Evolutionary conservation across 495 filamentous ascomycete species (phyloP).

Genomic region (Penicillium riverlandense): DNA sequence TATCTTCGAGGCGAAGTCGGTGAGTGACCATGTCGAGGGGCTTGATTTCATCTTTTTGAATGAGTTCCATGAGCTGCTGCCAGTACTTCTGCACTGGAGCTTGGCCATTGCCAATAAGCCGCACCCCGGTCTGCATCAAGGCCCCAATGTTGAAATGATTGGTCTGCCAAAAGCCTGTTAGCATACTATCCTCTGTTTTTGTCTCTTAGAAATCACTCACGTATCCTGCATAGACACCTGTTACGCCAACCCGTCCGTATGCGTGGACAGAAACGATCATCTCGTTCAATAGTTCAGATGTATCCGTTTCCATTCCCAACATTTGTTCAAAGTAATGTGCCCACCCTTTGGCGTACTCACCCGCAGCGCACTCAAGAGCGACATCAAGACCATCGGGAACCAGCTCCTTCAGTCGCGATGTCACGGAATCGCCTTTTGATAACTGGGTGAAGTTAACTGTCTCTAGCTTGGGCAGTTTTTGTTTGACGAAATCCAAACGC

Average conservation of each 20-base stretch:
- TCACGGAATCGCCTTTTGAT: constrained; percentile 51
- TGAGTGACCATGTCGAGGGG: constrained; percentile 76
- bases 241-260: constrained; percentile 71
- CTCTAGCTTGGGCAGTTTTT: constrained; percentile 57
- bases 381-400: constrained; percentile 65
- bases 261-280: constrained; percentile 72
- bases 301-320: constrained; percentile 76
- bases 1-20: constrained; percentile 65
- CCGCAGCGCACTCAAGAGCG: constrained; percentile 76
- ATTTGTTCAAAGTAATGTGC: constrained; percentile 68
- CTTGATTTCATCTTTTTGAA: constrained; percentile 64
- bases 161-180: constrained; percentile 35
- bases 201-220: constrained; percentile 33
- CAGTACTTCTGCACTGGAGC: constrained; percentile 81
- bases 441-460: constrained; percentile 50
- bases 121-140: constrained; percentile 81
- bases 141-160: constrained; percentile 81
- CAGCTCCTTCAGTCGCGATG: constrained; percentile 65
- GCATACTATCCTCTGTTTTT: no score
- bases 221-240: constrained; percentile 76
- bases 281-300: constrained; percentile 81
- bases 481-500: constrained; percentile 59
- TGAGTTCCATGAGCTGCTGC: constrained; percentile 62
- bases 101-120: constrained; percentile 77
- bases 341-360: constrained; percentile 82